Conservation (phyloP, 129 eudicot species). For the Ambrosia trifida region DNA sequence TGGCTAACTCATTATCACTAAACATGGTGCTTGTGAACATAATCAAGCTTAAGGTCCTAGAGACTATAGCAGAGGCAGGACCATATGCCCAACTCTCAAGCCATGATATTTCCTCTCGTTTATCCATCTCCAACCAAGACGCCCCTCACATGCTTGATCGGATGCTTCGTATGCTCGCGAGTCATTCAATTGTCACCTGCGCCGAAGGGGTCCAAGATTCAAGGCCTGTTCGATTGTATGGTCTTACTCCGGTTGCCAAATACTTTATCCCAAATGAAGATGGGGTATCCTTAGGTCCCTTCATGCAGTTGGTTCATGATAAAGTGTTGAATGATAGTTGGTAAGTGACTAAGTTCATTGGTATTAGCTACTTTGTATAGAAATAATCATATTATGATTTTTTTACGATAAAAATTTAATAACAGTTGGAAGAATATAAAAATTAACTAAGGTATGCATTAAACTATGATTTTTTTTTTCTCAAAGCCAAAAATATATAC, state of each 20-base stretch:
- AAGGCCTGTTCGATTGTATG: conserved; percentile 22
- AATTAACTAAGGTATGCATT: too few relatives aligned
- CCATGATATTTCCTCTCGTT: conserved; percentile 23
- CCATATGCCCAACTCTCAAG: conserved; percentile 30
- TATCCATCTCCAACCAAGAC: conserved; percentile 22
- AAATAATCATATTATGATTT: too few relatives aligned
- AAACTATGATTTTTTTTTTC: too few relatives aligned
- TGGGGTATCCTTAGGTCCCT: conserved; percentile 39
- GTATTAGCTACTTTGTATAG: too few relatives aligned
- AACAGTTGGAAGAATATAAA: too few relatives aligned
- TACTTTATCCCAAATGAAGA: conserved; percentile 29
- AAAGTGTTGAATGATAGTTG: conserved; percentile 38
- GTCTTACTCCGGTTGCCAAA: conserved; percentile 24
- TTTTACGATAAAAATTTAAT: too few relatives aligned
- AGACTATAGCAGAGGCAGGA: conserved; percentile 29
- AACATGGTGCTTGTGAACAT: conserved; percentile 19
- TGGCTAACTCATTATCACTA: conserved; percentile 19
- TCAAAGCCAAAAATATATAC: too few relatives aligned
- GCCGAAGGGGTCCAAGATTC: neutral
- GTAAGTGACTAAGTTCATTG: conserved; percentile 3
- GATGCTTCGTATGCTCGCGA: conserved; percentile 35
- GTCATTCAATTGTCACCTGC: conserved; percentile 35
- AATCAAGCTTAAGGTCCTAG: conserved; percentile 30
- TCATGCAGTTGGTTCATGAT: conserved; percentile 26
- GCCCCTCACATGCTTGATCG: conserved; percentile 38